A percentile compares a stretch with the other conserved stretches of the same genome.
Conservation (phyloP, 441 rosid species). For the Populus trichocarpa region DNA sequence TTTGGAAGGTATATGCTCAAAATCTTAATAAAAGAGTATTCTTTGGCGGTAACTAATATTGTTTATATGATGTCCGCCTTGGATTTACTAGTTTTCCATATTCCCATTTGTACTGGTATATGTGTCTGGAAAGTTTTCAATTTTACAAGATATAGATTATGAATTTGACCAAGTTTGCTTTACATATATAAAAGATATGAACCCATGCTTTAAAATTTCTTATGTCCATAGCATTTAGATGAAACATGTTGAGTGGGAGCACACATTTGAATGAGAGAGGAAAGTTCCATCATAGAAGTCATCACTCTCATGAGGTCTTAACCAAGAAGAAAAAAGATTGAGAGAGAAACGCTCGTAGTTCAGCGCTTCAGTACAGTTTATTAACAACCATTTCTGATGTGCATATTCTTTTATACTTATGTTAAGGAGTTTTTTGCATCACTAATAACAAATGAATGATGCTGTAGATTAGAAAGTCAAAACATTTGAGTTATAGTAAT, state of each 20-base stretch:
- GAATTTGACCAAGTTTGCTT: background rate
- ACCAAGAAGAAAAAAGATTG: background rate
- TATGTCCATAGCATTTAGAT: background rate
- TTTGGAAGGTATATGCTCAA: constrained; percentile 61
- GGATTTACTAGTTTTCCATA: background rate
- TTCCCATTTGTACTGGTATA: background rate
- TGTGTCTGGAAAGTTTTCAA: background rate
- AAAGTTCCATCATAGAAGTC: background rate
- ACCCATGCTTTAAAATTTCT: background rate
- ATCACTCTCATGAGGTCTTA: background rate
- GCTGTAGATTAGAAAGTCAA: background rate
- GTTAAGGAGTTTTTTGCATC: background rate
- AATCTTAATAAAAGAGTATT: background rate
- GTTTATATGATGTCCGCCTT: background rate
- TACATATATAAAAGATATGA: background rate
- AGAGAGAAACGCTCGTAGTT: background rate
- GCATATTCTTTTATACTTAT: background rate
- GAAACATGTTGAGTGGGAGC: background rate
- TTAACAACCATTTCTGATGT: background rate
- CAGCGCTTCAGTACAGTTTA: background rate
- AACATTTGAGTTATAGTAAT: background rate
- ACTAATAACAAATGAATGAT: background rate
- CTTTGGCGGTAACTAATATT: background rate
- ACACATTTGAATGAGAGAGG: background rate
- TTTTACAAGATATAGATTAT: background rate